Base-by-base conservation (phyloP, 2,329 filamentous ascomycete species). In the Pseudogymnoascus sp. region DNA sequence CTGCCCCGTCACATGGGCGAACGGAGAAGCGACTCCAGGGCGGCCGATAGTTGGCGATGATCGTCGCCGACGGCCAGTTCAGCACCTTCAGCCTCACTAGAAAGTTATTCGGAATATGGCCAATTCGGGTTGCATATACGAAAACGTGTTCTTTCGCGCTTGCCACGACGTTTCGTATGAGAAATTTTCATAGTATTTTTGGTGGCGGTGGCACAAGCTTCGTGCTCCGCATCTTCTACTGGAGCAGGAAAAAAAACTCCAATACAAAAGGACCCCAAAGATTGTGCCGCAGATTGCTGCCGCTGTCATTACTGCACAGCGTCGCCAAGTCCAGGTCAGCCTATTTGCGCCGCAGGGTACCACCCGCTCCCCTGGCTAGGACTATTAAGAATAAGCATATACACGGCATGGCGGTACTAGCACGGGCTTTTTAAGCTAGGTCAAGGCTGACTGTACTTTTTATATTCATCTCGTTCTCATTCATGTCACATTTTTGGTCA, bases 371-470 rank as follows among this genome's bases (percentile, higher is more conserved):
- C 22, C 12, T 25, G 22, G 41, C 41, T 25, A 49, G 22, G 22
- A 49, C n/a, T 22, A 49, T 25, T 49, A 49, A 49, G 41, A 49
- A 49, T 49, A 49, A 49, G 41, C 41, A 49, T 49, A 49, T 49
- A n/a, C 41, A 49, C 3, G 41, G 22, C 22, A 25, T 49, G 41
- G 22, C 41, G 8, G 14, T 25, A 25, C 12, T 49, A 49, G 22
- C 6, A 12, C 3, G 22, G 41, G 22, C 41, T n/a, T n/a, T 25
- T 25, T 49, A 4, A 14, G 22, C 22, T 23, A 23, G 39, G 11
- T 42, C 39, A 42, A 23, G 39, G 39, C 39, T 23, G 39, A 42
- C 7, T 42, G 11, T 23, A 4, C 39, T 42, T 14, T 42, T 14
- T 23, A 11, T 42, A 42, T 42, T 14, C 4, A 14, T 23, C 39